phyloP scores from a whole-genome alignment of 164 flowering plant species.

The Cinnamomum micranthum region DNA sequence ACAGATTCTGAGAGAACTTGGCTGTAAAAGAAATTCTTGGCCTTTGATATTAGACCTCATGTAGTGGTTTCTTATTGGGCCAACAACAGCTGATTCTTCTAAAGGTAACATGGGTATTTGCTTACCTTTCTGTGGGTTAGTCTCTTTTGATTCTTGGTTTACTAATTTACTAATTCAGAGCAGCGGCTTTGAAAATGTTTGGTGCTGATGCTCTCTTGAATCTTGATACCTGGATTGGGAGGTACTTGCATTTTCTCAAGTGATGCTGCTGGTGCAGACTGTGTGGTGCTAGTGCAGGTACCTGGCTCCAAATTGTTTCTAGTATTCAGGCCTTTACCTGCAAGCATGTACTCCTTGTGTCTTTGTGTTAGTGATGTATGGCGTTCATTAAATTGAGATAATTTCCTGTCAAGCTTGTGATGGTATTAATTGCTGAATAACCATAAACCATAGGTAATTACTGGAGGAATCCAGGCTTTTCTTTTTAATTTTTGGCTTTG shows the following conservation, averaged over 20 bases:
- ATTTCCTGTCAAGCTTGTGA: no score
- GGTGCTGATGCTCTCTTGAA: slow-evolving; percentile 75
- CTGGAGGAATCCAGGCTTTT: no score
- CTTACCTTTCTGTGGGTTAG: neutral
- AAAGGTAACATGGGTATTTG: slow-evolving; percentile 46
- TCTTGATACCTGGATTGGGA: slow-evolving; percentile 92
- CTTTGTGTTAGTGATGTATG: no score
- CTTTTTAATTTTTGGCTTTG: no score
- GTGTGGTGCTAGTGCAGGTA: slow-evolving; percentile 67
- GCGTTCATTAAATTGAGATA: no score
- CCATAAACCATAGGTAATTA: no score
- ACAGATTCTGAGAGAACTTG: slow-evolving; percentile 64
- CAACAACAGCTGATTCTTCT: slow-evolving; percentile 81
- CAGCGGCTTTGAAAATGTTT: slow-evolving; percentile 77
- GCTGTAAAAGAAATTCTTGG: slow-evolving; percentile 54
- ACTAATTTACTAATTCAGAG: slow-evolving; percentile 29
- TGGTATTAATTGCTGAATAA: no score
- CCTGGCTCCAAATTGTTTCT: no score
- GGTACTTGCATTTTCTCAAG: slow-evolving; percentile 90
- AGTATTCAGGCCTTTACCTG: no score
- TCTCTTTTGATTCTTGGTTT: neutral
- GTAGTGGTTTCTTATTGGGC: slow-evolving; percentile 88
- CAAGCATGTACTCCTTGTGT: no score
- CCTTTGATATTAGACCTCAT: slow-evolving; percentile 81
- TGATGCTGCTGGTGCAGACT: slow-evolving; percentile 86